Percentiles rank a stretch among this genome's conserved stretches.
phyloP scores from a whole-genome alignment of 2,329 filamentous ascomycete genomes.

The Cladosporium phlei region DNA sequence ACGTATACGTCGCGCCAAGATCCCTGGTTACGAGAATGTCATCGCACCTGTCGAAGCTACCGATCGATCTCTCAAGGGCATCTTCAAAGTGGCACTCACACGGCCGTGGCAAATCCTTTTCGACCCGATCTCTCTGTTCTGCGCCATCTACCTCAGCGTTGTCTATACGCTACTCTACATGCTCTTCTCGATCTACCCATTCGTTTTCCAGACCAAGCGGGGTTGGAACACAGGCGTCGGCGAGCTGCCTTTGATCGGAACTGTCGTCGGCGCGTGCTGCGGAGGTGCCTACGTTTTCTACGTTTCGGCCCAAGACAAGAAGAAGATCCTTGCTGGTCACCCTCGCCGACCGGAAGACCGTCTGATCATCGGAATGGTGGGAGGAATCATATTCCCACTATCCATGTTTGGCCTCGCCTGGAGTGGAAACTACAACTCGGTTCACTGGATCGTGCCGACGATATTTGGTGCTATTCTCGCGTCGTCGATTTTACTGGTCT shows the following conservation, averaged over 20 bases:
- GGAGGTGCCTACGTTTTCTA: constrained; percentile 41
- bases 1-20: constrained; percentile 44
- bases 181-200: constrained; percentile 56
- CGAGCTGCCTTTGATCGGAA: constrained; percentile 49
- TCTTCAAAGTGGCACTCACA: constrained; percentile 51
- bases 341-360: constrained; percentile 44
- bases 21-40: constrained; percentile 51
- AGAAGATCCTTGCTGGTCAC: constrained; percentile 36
- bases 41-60: constrained; percentile 47
- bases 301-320: constrained; percentile 37
- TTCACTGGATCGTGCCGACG: constrained; percentile 46
- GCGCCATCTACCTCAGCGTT: constrained; percentile 50
- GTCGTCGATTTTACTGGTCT: constrained; percentile 41
- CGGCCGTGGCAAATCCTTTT: constrained; percentile 53
- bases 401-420: constrained; percentile 36
- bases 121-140: constrained; percentile 50
- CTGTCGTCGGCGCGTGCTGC: constrained; percentile 45
- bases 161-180: constrained; percentile 54
- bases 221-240: constrained; percentile 53
- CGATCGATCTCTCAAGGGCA: constrained; percentile 38
- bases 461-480: constrained; percentile 42
- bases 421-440: constrained; percentile 36
- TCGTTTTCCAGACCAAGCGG: constrained; percentile 49
- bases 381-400: constrained; percentile 31
- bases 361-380: constrained; percentile 29